These are phyloP conservation scores for Pyrus betulifolia DNA, from an alignment of 306 rosid genomes.

Conservation along the genomic window DNA sequence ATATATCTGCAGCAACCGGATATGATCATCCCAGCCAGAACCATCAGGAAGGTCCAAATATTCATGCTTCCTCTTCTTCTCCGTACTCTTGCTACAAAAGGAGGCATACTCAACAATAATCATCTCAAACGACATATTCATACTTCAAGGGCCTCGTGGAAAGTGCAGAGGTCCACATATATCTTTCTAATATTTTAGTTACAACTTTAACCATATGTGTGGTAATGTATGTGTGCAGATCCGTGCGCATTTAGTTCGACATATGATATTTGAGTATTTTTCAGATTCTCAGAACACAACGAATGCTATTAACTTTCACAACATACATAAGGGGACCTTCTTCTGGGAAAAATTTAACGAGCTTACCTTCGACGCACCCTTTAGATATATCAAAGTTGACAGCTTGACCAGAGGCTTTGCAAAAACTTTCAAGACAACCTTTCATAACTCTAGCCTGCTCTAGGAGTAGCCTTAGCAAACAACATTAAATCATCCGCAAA, in stretches of 20 bases:
- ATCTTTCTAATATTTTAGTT: neutral
- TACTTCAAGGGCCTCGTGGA: neutral
- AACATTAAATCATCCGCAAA: too few relatives aligned
- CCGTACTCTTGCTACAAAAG: conserved; percentile 49
- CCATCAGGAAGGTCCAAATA: conserved; percentile 76
- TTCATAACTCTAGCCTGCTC: too few relatives aligned
- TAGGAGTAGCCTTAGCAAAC: too few relatives aligned
- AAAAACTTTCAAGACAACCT: too few relatives aligned
- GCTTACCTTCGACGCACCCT: conserved; percentile 45
- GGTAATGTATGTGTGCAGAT: neutral
- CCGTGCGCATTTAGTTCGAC: neutral
- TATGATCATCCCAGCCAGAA: conserved; percentile 90
- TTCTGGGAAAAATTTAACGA: neutral
- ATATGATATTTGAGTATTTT: neutral
- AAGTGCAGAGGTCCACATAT: neutral
- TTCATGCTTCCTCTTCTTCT: conserved; percentile 72
- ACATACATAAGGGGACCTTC: neutral
- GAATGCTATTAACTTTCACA: neutral
- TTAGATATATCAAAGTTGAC: too few relatives aligned
- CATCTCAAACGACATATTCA: neutral
- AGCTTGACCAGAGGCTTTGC: too few relatives aligned
- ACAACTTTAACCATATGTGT: neutral
- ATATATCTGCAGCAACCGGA: conserved; percentile 79
- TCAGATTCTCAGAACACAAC: neutral
- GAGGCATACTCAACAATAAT: conserved; percentile 10